These are phyloP conservation scores for Cochliopodium minus DNA, from an alignment of 208 protist genomes.

Conservation along the genomic window DNA sequence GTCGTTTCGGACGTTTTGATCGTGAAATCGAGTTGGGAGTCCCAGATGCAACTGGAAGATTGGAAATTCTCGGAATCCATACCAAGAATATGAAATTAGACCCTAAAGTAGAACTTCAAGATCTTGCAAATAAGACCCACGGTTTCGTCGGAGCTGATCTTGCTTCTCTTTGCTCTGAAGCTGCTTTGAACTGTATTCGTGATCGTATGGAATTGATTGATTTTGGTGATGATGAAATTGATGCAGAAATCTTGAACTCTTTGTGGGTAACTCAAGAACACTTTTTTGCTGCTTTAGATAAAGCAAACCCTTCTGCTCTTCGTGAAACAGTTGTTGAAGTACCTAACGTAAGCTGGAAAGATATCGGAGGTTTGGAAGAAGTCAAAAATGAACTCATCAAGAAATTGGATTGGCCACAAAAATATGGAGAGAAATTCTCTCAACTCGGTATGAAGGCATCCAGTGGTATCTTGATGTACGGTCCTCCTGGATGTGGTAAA, in stretches of 20 bases:
- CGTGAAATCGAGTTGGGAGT: conserved; percentile 99
- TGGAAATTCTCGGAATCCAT: conserved; percentile 98
- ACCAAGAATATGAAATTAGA: conserved; percentile 99
- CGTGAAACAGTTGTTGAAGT: conserved; percentile 96
- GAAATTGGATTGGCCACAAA: conserved; percentile 97
- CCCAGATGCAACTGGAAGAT: conserved; percentile 94
- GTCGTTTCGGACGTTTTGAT: conserved; percentile 99
- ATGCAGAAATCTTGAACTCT: conserved; percentile 87
- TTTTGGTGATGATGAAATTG: conserved; percentile 96
- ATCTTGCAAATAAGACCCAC: conserved; percentile 85
- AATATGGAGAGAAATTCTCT: conserved; percentile 97
- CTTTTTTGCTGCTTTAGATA: conserved; percentile 85
- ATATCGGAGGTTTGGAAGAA: conserved; percentile 95
- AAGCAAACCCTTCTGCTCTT: conserved; percentile 93
- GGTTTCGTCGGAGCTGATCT: conserved; percentile 97
- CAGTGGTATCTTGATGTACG: conserved; percentile 91
- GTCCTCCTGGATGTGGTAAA: conserved; percentile 95
- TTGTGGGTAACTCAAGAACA: conserved; percentile 96
- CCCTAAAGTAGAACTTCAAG: conserved; percentile 91
- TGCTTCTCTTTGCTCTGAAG: conserved; percentile 96
- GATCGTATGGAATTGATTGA: conserved; percentile 99
- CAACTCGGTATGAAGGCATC: conserved; percentile 97
- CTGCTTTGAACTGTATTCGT: conserved; percentile 97
- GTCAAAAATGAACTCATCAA: conserved; percentile 97
- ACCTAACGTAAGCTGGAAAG: conserved; percentile 94